Base-by-base conservation (phyloP, 257 asterid genomes). In the Scutellaria barbata region DNA sequence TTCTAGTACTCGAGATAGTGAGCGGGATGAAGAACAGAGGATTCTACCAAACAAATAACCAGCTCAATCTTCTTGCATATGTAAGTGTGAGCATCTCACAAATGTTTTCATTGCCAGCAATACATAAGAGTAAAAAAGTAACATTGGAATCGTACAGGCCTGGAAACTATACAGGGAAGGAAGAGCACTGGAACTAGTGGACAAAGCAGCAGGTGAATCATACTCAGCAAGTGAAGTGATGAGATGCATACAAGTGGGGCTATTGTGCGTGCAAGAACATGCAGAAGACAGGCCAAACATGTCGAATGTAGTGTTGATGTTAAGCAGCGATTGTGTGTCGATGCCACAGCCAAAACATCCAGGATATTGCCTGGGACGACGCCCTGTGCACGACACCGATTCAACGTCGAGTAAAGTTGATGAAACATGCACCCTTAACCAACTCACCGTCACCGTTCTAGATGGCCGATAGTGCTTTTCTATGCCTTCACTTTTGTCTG, bases 181-280 rank as follows among this genome's bases (percentile, higher is more conserved):
- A 75, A 76, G 77, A 59, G 88, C 82, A 6, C 16, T 83, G n/a
- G 90, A 87, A 50, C 39, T 89, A 39, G 48, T 86, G 45, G 96
- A 89, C 48, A 37, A 86, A 8, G 63, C 77, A 2, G 75, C 76
- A 3, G 89, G 85, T 0, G 88, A 73, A 16, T 52, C 77, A 0
- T 80, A 77, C 60, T 74, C 83, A 3, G 80, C 71, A 1, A 63
- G 71, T 58, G 89, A 89, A 70, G 89, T 79, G 13, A 75, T 77
- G 85, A 80, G 96, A 82, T 89, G 96, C 84, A 82, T 87, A 78
- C 92, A 87, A 30, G 87, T 88, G 1, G 96, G 92, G 14, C 81
- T 89, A 1, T 60, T 89, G 72, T 89, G 96, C 73, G 96, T 89
- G 25, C 95, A 89, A 59, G 92, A 89, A 47, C 88, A 80, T n/a